phyloP scores from a whole-genome alignment of 345 rosid species.

The Eucalyptus lansdowneana region DNA sequence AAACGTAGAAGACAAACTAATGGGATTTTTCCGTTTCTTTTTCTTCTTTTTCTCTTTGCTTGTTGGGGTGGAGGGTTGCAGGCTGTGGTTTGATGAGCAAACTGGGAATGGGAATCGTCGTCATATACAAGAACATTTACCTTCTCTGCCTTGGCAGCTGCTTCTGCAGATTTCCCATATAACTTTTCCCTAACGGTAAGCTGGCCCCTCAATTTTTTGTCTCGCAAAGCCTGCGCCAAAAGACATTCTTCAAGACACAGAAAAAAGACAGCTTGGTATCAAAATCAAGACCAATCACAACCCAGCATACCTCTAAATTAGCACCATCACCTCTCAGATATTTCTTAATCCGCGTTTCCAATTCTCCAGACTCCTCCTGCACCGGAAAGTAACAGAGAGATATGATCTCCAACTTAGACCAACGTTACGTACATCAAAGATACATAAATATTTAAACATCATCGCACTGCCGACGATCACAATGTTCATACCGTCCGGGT shows the following conservation, averaged over 20 bases:
- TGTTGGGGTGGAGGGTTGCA: background rate
- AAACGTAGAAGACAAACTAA: background rate
- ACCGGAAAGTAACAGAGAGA: background rate
- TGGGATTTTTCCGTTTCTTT: background rate
- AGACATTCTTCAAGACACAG: background rate
- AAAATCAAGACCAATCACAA: background rate
- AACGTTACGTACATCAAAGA: background rate
- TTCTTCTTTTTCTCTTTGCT: background rate
- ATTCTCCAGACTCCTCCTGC: slow-evolving; percentile 44
- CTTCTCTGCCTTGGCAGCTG: slow-evolving; percentile 85
- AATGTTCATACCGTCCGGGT: background rate
- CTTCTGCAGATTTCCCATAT: slow-evolving; percentile 54
- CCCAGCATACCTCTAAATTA: slow-evolving; percentile 43
- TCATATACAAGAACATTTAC: slow-evolving; percentile 9
- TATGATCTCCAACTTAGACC: background rate
- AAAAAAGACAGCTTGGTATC: background rate
- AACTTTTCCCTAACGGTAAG: slow-evolving; percentile 55
- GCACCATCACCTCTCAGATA: slow-evolving; percentile 70
- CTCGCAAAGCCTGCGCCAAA: slow-evolving; percentile 27
- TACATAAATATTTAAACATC: background rate
- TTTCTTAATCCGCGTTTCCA: slow-evolving; percentile 42
- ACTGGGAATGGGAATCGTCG: background rate
- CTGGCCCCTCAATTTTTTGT: slow-evolving; percentile 67
- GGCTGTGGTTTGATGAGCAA: background rate
- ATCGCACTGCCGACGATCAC: background rate